Evolutionary conservation across 176 grass and related monocot genomes (phyloP).

Genomic region (Oryza glaberrima): DNA sequence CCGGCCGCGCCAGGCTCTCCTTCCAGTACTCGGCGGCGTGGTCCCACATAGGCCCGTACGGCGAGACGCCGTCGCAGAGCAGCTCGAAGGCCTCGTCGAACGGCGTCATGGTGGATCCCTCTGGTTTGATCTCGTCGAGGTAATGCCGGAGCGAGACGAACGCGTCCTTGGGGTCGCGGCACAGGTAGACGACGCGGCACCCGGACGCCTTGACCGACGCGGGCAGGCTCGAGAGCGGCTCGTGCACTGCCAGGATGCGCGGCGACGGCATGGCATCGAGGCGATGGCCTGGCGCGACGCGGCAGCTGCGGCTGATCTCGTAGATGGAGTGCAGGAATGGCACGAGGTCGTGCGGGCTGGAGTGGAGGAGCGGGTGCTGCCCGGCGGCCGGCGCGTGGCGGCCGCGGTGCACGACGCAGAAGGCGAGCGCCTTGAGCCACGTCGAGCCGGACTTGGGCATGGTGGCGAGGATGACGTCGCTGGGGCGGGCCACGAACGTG

Average conservation of each 20-base stretch:
- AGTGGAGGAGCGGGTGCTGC: slow-evolving; percentile 46
- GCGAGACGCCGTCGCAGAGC: slow-evolving; percentile 44
- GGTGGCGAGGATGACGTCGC: slow-evolving; percentile 60
- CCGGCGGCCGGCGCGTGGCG: neutral
- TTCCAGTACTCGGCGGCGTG: slow-evolving; percentile 55
- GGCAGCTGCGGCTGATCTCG: neutral
- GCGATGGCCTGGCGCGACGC: neutral
- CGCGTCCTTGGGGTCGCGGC: slow-evolving; percentile 60
- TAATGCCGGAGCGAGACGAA: slow-evolving; percentile 57
- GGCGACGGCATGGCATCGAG: slow-evolving; percentile 46
- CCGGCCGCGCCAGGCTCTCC: slow-evolving; percentile 29
- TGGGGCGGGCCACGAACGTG: slow-evolving; percentile 46
- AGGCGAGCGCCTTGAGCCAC: slow-evolving; percentile 66
- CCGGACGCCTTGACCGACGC: slow-evolving; percentile 9
- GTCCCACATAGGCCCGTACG: slow-evolving; percentile 48
- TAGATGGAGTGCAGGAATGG: slow-evolving; percentile 46
- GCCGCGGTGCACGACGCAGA: slow-evolving; percentile 38
- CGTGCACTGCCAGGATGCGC: slow-evolving; percentile 50
- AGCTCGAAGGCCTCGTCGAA: slow-evolving; percentile 16
- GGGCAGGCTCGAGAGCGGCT: slow-evolving; percentile 40
- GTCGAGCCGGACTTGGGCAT: slow-evolving; percentile 57
- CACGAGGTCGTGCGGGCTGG: slow-evolving; percentile 44
- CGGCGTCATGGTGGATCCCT: slow-evolving; percentile 2
- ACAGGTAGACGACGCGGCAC: slow-evolving; percentile 57
- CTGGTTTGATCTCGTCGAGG: neutral